Percentiles rank a stretch among this genome's conserved stretches.
Evolutionary conservation across 2,329 filamentous ascomycete genomes (phyloP).

Genomic region (Zasmidium cellare): DNA sequence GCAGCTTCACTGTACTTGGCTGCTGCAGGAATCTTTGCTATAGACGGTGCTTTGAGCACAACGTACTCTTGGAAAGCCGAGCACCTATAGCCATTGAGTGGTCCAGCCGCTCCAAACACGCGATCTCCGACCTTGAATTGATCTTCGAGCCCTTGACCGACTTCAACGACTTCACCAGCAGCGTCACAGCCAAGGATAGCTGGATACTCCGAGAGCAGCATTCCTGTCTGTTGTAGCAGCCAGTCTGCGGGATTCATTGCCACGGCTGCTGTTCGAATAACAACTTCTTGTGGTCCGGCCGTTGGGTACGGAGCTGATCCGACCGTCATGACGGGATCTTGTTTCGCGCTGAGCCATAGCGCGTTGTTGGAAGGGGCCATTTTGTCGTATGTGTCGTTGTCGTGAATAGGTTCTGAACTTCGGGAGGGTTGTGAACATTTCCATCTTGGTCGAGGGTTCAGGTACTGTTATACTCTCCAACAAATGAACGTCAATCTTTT

Average conservation of each 20-base stretch:
- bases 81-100: neutral
- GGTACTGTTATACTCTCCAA: neutral
- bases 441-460: too few species aligned
- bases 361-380: constrained; percentile 17
- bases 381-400: neutral
- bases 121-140: constrained; percentile 12
- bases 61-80: constrained; percentile 8
- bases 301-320: constrained; percentile 21
- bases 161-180: constrained; percentile 28
- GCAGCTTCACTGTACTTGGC: neutral
- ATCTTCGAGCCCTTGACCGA: constrained; percentile 26
- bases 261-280: constrained; percentile 37
- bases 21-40: neutral
- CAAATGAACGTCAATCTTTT: neutral
- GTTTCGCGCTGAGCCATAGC: constrained; percentile 20
- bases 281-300: constrained; percentile 31
- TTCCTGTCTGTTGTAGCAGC: constrained; percentile 31
- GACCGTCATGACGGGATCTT: constrained; percentile 21
- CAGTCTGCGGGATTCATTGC: constrained; percentile 44
- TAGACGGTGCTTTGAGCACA: neutral
- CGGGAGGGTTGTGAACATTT: too few species aligned
- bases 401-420: neutral
- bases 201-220: constrained; percentile 28
- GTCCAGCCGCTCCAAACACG: constrained; percentile 2
- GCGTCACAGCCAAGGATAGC: constrained; percentile 29